A percentile compares a stretch with the other conserved stretches of the same genome.
phyloP scores from a whole-genome alignment of 2,329 filamentous ascomycete genomes.

The Colletotrichum sp. region DNA sequence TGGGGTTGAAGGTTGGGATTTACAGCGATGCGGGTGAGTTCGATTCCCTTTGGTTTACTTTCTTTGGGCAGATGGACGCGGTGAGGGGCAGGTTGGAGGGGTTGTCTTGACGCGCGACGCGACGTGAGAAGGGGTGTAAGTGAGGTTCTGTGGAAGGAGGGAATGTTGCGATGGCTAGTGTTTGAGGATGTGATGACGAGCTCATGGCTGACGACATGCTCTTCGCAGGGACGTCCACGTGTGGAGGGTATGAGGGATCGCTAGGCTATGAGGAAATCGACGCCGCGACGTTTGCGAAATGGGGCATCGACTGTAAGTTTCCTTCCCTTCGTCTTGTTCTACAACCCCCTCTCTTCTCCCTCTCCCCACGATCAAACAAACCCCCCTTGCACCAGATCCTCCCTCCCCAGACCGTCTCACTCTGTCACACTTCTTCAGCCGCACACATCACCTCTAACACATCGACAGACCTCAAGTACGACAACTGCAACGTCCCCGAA shows the following conservation, averaged over 20 bases:
- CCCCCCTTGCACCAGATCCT: neutral
- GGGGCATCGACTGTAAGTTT: slow-evolving; percentile 60
- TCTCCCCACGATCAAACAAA: neutral
- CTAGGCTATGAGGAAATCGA: slow-evolving; percentile 63
- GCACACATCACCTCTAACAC: neutral
- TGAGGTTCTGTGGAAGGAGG: neutral
- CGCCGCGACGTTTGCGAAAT: slow-evolving; percentile 60
- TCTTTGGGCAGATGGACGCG: neutral
- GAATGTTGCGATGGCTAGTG: neutral
- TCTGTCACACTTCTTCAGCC: neutral
- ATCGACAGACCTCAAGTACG: slow-evolving; percentile 56
- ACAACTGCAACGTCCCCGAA: slow-evolving; percentile 54
- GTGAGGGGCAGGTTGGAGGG: neutral
- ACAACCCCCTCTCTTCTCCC: neutral
- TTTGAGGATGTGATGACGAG: neutral
- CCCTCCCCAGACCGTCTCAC: neutral
- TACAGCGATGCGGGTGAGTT: slow-evolving; percentile 59
- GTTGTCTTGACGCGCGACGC: neutral
- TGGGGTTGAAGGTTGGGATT: slow-evolving; percentile 68
- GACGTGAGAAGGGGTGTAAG: neutral
- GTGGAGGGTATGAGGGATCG: slow-evolving; percentile 61
- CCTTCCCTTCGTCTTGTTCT: neutral
- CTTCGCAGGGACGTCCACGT: slow-evolving; percentile 41
- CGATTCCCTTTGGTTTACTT: neutral
- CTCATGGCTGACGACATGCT: neutral